Base-by-base conservation (phyloP, 2,329 filamentous ascomycete genomes). In the Esteya vermicola region DNA sequence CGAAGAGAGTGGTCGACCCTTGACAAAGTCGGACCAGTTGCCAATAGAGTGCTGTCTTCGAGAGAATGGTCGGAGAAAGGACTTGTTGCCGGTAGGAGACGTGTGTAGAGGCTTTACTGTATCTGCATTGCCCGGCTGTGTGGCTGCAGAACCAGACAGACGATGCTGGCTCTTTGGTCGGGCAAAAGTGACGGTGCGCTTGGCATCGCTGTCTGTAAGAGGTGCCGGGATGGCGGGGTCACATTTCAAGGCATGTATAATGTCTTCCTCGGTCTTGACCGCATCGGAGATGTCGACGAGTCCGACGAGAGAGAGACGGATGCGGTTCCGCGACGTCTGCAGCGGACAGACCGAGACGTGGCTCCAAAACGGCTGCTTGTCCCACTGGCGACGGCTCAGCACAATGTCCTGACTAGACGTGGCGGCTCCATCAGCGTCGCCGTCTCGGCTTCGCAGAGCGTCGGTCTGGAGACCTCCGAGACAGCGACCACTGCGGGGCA, bases 271-370 rank as follows among this genome's bases (percentile, higher is more conserved):
- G 37, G 58, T 64, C 41, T 65, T 63, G 26, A 75, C 60, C 0
- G 64, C 65, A 3, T 68, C 68, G 0, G 70, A 73, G 13, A 73
- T 65, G 45, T 78, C 69, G 38, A 77, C 63, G 45, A 77, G 69
- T 0, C 64, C 71, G 1, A 69, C 71, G 14, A 78, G 58, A 47
- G 68, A 72, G 52, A 67, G 74, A 0, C 57, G 59, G 2, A 69
- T 52, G 8, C 62, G 62, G 4, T 71, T 71, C 1, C 57, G 47
- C 0, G 54, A 51, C 42, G 73, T 65, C 20, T 62, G 57, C 1
- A 78, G 53, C 0, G 74, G 72, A 35, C 67, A 63, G 2, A 67
- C 53, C 37, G 69, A 73, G 0, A 76, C 54, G 9, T 77, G 50
- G 38, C 75, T 76, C 68, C 67, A 72, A 45, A 68, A 72, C 0